phyloP scores from a whole-genome alignment of 2,329 filamentous ascomycete species.

The Tolypocladium sp. region DNA sequence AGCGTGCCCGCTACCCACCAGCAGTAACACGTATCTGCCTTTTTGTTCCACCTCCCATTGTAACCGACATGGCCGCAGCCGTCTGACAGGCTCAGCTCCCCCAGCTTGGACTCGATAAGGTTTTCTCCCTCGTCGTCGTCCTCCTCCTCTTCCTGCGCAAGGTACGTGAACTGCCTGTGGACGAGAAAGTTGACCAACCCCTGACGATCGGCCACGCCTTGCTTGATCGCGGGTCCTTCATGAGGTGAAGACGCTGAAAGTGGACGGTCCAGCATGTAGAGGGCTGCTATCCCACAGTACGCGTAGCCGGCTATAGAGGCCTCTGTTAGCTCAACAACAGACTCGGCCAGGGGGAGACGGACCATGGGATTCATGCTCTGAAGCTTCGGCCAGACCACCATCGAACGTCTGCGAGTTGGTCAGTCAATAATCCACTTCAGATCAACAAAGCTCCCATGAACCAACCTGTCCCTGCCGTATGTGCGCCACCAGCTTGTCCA shows the following conservation, averaged over 20 bases:
- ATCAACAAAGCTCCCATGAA: neutral
- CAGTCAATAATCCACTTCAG: neutral
- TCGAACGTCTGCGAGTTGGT: slow-evolving; percentile 58
- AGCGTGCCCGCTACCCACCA: slow-evolving; percentile 79
- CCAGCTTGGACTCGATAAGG: slow-evolving; percentile 23
- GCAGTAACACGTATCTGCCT: slow-evolving; percentile 88
- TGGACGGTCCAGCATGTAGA: slow-evolving; percentile 65
- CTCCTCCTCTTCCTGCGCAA: slow-evolving; percentile 35
- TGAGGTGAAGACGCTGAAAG: slow-evolving; percentile 18
- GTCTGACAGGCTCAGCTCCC: slow-evolving; percentile 21
- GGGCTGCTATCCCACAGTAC: slow-evolving; percentile 74
- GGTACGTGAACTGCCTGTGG: slow-evolving; percentile 54
- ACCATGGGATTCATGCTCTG: slow-evolving; percentile 78
- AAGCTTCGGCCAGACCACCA: slow-evolving; percentile 71
- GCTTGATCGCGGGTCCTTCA: slow-evolving; percentile 18
- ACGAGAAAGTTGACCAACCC: slow-evolving; percentile 47
- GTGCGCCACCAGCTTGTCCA: slow-evolving; percentile 59
- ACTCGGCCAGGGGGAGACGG: slow-evolving; percentile 14
- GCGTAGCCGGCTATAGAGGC: slow-evolving; percentile 67
- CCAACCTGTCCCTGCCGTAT: slow-evolving; percentile 53
- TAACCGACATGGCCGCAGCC: slow-evolving; percentile 55
- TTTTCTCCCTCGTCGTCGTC: slow-evolving; percentile 34
- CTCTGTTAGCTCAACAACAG: neutral
- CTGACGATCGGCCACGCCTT: slow-evolving; percentile 22
- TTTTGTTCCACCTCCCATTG: slow-evolving; percentile 86